Conservation (phyloP, 1,139 yeast species). For the Taphrina confusa region DNA sequence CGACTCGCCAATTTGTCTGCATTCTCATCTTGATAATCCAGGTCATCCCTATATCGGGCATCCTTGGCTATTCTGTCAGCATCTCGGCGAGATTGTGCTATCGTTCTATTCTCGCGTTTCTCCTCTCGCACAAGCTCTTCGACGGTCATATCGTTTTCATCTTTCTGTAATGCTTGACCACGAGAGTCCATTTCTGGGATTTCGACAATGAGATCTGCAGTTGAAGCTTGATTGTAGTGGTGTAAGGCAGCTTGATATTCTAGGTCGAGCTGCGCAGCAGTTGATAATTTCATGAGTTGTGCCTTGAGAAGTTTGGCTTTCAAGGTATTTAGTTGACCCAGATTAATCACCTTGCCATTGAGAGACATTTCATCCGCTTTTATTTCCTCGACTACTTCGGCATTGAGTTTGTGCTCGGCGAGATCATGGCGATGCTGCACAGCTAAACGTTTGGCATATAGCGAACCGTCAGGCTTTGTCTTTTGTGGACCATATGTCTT, state of each 20-base stretch:
- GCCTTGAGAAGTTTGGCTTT: slow-evolving; percentile 49
- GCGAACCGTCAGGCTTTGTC: slow-evolving; percentile 36
- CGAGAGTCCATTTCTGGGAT: slow-evolving; percentile 39
- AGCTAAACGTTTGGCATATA: slow-evolving; percentile 36
- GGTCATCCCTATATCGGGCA: slow-evolving; percentile 45
- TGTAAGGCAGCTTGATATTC: slow-evolving; percentile 43
- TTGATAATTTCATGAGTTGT: slow-evolving; percentile 44
- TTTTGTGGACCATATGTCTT: slow-evolving; percentile 37
- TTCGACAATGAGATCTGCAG: slow-evolving; percentile 35
- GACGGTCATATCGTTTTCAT: slow-evolving; percentile 46
- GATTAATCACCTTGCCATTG: slow-evolving; percentile 7
- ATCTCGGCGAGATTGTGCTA: slow-evolving; percentile 43
- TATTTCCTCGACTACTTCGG: slow-evolving; percentile 12
- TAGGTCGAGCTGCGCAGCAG: slow-evolving; percentile 43
- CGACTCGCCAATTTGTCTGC: slow-evolving; percentile 48
- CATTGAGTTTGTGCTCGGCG: slow-evolving; percentile 4
- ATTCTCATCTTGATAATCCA: slow-evolving; percentile 52
- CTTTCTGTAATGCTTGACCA: slow-evolving; percentile 34
- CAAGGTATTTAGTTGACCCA: slow-evolving; percentile 40
- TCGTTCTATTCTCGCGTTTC: slow-evolving; percentile 42
- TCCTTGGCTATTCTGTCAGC: slow-evolving; percentile 49
- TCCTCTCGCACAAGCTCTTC: slow-evolving; percentile 51
- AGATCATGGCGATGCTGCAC: slow-evolving; percentile 15
- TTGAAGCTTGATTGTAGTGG: neutral
- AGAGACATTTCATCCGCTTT: slow-evolving; percentile 27